Base-by-base conservation (phyloP, 768 basidiomycete genomes). In the Termitomyces titanicus region DNA sequence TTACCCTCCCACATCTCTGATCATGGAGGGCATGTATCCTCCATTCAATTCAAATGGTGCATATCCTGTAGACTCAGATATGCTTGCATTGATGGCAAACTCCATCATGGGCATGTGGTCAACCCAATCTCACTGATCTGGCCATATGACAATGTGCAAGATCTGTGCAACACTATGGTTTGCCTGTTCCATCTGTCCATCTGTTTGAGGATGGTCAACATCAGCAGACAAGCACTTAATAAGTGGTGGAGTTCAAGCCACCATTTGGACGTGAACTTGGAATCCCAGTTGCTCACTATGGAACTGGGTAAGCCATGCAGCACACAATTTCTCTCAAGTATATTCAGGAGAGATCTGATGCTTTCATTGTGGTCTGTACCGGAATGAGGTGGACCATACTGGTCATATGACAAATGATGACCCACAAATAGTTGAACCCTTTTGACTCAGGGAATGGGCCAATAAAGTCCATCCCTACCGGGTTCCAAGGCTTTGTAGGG, bases 201-300 rank as follows among this genome's bases (percentile, higher is more conserved):
- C n/a, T n/a, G n/a, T n/a, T n/a, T n/a, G n/a, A n/a, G n/a, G n/a
- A n/a, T n/a, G n/a, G n/a, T n/a, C n/a, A n/a, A n/a, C n/a, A n/a
- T n/a, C n/a, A n/a, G n/a, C n/a, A n/a, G n/a, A n/a, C n/a, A n/a
- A 0, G 67, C 59, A 1, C 74, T 69, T 5, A 73, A 15, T 0
- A 70, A 45, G 20, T 44, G 40, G 52, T 67, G 66, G 0, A 68
- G 47, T 22, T 56, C 62, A 8, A 34, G 47, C 73, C 73, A 74
- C 59, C 74, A 75, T 17, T 54, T 53, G 1, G 68, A 69, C 0
- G 67, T 74, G 60, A 77, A 79, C 29, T 71, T 67, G 2, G 66
- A 53, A 31, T 71, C 68, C 34, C 69, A 44, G 39, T 76, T 73
- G 31, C 68, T 67, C 3, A 72, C 66, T 4, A 74, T 70, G 0